Base-by-base conservation (phyloP, 2,329 filamentous ascomycete genomes). In the Hypomyces perniciosus region DNA sequence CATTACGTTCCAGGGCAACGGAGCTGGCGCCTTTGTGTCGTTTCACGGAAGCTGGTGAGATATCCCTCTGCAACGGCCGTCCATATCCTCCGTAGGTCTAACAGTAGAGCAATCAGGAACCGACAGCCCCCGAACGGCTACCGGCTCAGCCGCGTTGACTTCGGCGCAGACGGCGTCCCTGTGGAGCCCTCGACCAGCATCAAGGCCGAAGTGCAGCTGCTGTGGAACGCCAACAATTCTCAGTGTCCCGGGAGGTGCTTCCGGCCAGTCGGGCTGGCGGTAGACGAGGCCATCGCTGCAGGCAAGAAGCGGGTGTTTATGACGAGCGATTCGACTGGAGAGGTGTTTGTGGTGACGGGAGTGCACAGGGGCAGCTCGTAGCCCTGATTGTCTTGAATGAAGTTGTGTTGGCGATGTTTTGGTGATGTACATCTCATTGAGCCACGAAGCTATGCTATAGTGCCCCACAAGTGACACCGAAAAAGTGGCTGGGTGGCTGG, bases 31-130 rank as follows among this genome's bases (percentile, higher is more conserved):
- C 2, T 85, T 77, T 66, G 69, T 87, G 28, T 70, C 80, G 0
- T 83, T 85, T 62, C 82, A 85, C 61, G 83, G 83, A 8, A 82
- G 77, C 63, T 85, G 82, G 64, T 64, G 40, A 47, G 60, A 44
- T 33, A 27, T 20, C 20, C 20, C 20, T 20, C 20, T 20, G 20
- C 20, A 20, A 20, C 20, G 20, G 3, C 20, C 20, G 20, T 20
- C 20, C 20, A 41, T n/a, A n/a, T 26, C 12, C 9, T 3, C 8
- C 38, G 9, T 41, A 8, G 12, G 38, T 8, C 38, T n/a, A 41
- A 26, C 9, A 12, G 38, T 3, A 41, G 42, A 4, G 10, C 5
- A 27, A 33, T 26, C 42, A 64, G 62, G 64, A 67, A 69, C 56
- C 64, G 64, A 13, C 44, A 60, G 20, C 65, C 64, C 4, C 59